Conservation (phyloP, 2,329 filamentous ascomycete species). For the Chaetomiaceae sp. region DNA sequence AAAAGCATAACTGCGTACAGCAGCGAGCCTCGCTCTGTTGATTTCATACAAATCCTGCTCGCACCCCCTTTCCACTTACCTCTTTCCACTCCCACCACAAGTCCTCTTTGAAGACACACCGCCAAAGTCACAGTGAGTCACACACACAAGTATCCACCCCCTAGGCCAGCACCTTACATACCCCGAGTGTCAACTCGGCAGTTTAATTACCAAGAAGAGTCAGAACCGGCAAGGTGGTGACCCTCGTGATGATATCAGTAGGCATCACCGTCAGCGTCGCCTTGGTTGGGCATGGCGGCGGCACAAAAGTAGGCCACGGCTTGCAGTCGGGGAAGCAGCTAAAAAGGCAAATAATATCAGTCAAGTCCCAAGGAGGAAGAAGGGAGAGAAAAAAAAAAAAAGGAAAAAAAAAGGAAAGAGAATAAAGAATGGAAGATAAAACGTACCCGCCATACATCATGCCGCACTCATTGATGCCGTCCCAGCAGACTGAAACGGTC, state of each 20-base stretch:
- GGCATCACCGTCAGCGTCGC: not conserved
- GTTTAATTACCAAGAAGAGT: not conserved
- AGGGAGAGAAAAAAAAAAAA: not conserved
- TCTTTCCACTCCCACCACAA: too few species aligned
- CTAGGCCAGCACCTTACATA: too few species aligned
- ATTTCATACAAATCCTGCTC: too few species aligned
- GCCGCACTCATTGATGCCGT: constrained; percentile 22
- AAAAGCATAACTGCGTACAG: too few species aligned
- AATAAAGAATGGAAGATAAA: too few species aligned
- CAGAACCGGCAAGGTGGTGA: not conserved
- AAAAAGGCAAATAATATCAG: not conserved
- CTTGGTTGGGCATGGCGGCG: constrained; percentile 16
- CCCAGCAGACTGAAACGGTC: constrained; percentile 15
- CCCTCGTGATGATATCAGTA: not conserved
- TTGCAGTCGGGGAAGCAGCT: constrained; percentile 23
- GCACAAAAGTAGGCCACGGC: constrained; percentile 20
- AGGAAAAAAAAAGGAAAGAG: not conserved
- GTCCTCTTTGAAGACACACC: too few species aligned
- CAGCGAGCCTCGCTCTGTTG: too few species aligned
- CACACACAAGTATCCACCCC: too few species aligned
- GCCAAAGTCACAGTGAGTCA: too few species aligned
- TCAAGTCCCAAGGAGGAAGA: not conserved
- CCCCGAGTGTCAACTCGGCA: too few species aligned
- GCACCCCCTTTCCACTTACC: too few species aligned
- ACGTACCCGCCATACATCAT: constrained; percentile 23